phyloP scores from a whole-genome alignment of 1,139 yeast species.

The Blastobotrys illinoisensis region DNA sequence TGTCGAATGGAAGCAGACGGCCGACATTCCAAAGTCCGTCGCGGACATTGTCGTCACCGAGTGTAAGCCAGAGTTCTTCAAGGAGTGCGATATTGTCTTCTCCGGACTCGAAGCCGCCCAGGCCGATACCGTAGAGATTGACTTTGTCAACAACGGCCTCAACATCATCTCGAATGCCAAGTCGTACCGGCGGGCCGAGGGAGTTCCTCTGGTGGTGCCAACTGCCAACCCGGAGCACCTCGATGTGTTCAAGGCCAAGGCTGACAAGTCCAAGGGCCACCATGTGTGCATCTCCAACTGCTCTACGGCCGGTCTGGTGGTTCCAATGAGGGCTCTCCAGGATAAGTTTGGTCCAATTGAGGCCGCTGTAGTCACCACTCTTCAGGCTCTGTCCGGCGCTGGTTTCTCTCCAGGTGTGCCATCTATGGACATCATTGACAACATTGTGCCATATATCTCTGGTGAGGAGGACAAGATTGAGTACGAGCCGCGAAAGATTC shows the following conservation, averaged over 20 bases:
- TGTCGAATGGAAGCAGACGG: conserved; percentile 92
- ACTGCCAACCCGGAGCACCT: conserved; percentile 94
- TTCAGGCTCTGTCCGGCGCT: conserved; percentile 98
- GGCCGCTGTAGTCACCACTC: conserved; percentile 78
- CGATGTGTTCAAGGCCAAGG: conserved; percentile 61
- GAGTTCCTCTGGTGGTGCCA: conserved; percentile 92
- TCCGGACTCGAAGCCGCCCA: conserved; percentile 91
- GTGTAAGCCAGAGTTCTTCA: conserved; percentile 70
- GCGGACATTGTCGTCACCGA: conserved; percentile 61
- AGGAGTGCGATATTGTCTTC: conserved; percentile 88
- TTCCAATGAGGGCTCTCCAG: conserved; percentile 89
- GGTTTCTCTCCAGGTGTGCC: conserved; percentile 98
- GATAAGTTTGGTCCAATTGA: conserved; percentile 88
- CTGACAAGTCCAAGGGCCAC: conserved; percentile 61
- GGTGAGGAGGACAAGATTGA: conserved; percentile 99
- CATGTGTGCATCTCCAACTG: conserved; percentile 95
- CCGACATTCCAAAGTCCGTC: conserved; percentile 66
- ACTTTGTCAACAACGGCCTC: conserved; percentile 73
- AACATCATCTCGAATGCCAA: conserved; percentile 91
- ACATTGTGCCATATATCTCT: conserved; percentile 86
- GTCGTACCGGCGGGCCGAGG: conserved; percentile 82
- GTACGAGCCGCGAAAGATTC: conserved; percentile 95
- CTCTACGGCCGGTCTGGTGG: conserved; percentile 96
- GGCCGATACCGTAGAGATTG: conserved; percentile 90
- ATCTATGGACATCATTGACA: conserved; percentile 90